phyloP scores from a whole-genome alignment of 1,284 basidiomycete genomes.

The Leccinum griseonigrum region DNA sequence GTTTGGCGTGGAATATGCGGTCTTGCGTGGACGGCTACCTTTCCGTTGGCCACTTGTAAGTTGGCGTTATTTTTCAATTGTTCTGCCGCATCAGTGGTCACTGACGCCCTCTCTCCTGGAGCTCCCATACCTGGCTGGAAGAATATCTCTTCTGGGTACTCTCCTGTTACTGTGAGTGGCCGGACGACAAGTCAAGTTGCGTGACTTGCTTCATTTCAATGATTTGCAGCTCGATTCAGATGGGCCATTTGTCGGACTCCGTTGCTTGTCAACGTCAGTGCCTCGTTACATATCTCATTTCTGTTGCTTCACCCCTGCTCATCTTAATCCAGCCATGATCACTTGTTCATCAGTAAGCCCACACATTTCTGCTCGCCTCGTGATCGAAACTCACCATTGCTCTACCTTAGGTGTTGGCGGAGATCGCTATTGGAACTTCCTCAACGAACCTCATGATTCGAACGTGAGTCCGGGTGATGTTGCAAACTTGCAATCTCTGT shows the following conservation, averaged over 20 bases:
- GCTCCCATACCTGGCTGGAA: slow-evolving; percentile 23
- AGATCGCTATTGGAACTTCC: slow-evolving; percentile 13
- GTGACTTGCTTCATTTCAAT: not conserved
- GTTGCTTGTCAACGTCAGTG: slow-evolving; percentile 19
- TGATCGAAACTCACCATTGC: not conserved
- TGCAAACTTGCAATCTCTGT: not conserved
- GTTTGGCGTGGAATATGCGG: slow-evolving; percentile 19
- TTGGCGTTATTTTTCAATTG: not conserved
- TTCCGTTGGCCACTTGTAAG: slow-evolving; percentile 26
- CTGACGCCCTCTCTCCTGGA: not conserved
- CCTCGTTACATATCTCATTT: not conserved
- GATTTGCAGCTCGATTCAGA: slow-evolving; percentile 8
- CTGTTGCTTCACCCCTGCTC: not conserved
- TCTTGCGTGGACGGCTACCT: slow-evolving; percentile 16
- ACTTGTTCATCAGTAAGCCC: slow-evolving; percentile 9
- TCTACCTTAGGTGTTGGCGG: slow-evolving; percentile 4
- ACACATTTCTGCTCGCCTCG: not conserved
- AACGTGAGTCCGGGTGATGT: slow-evolving; percentile 17
- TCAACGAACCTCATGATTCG: slow-evolving; percentile 30
- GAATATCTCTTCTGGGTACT: slow-evolving; percentile 9
- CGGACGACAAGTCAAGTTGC: not conserved
- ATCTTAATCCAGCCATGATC: slow-evolving; percentile 5
- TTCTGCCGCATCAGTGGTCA: not conserved
- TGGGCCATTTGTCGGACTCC: not conserved
- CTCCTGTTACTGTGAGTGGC: slow-evolving; percentile 18